phyloP scores from a whole-genome alignment of 2,329 filamentous ascomycete species.

The Pleoardoris graminearum region DNA sequence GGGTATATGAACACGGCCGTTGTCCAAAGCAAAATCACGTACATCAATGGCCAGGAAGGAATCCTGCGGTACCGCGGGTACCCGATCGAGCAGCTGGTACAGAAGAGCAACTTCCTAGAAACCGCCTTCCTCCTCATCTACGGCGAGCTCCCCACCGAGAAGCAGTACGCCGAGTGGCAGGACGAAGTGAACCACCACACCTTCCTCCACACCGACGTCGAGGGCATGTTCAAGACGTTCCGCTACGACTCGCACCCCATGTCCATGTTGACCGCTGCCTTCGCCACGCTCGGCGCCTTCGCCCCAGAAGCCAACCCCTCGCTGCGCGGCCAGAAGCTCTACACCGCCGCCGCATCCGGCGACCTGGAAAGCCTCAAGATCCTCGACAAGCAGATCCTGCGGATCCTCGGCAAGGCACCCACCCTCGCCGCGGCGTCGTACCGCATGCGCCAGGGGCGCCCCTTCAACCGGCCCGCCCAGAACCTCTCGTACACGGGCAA shows the following conservation, averaged over 20 bases:
- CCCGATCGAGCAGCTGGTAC: conserved; percentile 1
- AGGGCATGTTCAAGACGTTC: conserved; percentile 1
- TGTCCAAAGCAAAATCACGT: conserved; percentile 3
- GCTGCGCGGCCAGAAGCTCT: neutral
- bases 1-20: conserved; percentile 1
- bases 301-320: conserved; percentile 3
- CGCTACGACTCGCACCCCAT: conserved; percentile 2
- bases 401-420: neutral
- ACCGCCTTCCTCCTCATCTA: conserved; percentile 1
- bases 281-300: conserved; percentile 1
- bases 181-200: neutral
- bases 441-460: conserved; percentile 1
- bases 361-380: neutral
- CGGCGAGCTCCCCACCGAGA: neutral
- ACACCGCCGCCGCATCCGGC: neutral
- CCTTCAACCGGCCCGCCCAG: conserved; percentile 1
- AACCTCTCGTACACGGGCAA: neutral
- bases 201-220: neutral
- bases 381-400: conserved; percentile 3
- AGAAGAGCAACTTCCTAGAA: conserved; percentile 3
- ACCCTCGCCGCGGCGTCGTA: neutral
- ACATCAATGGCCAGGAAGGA: neutral
- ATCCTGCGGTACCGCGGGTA: conserved; percentile 1
- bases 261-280: neutral
- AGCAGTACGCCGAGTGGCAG: neutral